Evolutionary conservation across 2,329 filamentous ascomycete species (phyloP).

Genomic region (Teratosphaeria viscida): DNA sequence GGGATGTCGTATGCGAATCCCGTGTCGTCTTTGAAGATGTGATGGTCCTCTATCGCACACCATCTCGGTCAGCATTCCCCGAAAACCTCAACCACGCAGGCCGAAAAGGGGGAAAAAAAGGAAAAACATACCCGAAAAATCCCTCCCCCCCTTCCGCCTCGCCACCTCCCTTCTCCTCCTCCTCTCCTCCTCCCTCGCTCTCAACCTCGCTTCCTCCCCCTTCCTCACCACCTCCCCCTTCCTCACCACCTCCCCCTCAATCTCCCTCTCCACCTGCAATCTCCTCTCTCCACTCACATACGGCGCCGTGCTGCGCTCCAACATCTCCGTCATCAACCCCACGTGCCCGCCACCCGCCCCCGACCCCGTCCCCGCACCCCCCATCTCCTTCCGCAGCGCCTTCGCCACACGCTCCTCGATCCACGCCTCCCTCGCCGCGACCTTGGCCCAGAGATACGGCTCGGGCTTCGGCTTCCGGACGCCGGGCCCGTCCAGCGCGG

Average conservation of each 20-base stretch:
- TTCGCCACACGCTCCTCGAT: slow-evolving; percentile 21
- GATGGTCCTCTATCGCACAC: slow-evolving; percentile 43
- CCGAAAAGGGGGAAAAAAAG: slow-evolving; percentile 11
- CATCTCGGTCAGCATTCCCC: not conserved
- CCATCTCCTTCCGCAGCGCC: slow-evolving; percentile 10
- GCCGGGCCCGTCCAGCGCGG: slow-evolving; percentile 30
- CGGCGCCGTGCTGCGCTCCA: slow-evolving; percentile 26
- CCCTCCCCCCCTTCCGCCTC: slow-evolving; percentile 16
- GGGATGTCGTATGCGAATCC: slow-evolving; percentile 55
- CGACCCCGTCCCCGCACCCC: not conserved
- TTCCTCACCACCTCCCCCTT: slow-evolving; percentile 19
- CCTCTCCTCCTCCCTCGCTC: slow-evolving; percentile 12
- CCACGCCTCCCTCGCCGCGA: slow-evolving; percentile 8
- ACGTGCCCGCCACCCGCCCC: slow-evolving; percentile 10
- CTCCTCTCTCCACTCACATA: slow-evolving; percentile 18
- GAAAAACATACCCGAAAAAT: slow-evolving; percentile 22
- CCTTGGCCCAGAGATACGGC: slow-evolving; percentile 25
- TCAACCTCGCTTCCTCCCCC: slow-evolving; percentile 11
- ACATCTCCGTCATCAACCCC: slow-evolving; percentile 20
- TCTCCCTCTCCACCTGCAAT: slow-evolving; percentile 16
- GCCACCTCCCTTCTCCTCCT: not conserved
- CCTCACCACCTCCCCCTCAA: slow-evolving; percentile 24
- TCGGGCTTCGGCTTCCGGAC: slow-evolving; percentile 23
- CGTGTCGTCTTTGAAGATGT: slow-evolving; percentile 52
- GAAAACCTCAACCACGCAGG: not conserved